These are phyloP conservation scores for Alectoria sarmentosa DNA, from an alignment of 495 filamentous ascomycete genomes.

Conservation along the genomic window DNA sequence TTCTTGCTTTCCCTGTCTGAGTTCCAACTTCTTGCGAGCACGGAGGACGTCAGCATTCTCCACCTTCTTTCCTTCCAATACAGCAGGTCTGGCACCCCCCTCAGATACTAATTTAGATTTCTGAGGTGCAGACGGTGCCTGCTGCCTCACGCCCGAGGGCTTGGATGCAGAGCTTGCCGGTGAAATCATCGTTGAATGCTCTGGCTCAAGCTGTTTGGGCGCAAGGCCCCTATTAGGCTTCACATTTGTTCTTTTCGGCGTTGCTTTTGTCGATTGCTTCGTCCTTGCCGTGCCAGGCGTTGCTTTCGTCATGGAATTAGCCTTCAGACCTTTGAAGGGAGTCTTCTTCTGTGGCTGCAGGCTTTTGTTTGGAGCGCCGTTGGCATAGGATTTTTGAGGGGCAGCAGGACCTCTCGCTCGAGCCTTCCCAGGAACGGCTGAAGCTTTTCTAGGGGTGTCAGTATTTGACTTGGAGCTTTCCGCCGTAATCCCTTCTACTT, in stretches of 20 bases:
- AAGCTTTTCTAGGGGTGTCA: slow-evolving; percentile 10
- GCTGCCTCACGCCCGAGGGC: neutral
- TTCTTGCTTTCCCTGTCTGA: slow-evolving; percentile 20
- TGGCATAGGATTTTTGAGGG: slow-evolving; percentile 8
- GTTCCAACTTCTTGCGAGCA: slow-evolving; percentile 19
- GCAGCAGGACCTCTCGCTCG: slow-evolving; percentile 13
- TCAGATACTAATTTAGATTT: neutral
- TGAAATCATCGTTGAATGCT: neutral
- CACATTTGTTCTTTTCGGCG: neutral
- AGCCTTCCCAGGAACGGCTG: slow-evolving; percentile 5
- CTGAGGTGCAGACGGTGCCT: slow-evolving; percentile 1
- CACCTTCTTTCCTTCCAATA: neutral
- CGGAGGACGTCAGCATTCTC: slow-evolving; percentile 13
- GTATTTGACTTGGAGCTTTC: neutral
- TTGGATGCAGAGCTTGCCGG: neutral
- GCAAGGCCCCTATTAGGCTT: neutral
- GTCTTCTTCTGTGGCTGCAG: neutral
- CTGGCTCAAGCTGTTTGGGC: neutral
- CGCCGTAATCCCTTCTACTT: neutral
- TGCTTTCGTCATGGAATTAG: neutral
- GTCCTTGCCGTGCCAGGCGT: neutral
- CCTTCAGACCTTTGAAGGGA: neutral
- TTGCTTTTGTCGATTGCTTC: slow-evolving; percentile 2
- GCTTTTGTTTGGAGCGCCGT: slow-evolving; percentile 5
- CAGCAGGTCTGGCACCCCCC: neutral